Conservation (phyloP, 306 rosid species). For the Corylus avellana region DNA sequence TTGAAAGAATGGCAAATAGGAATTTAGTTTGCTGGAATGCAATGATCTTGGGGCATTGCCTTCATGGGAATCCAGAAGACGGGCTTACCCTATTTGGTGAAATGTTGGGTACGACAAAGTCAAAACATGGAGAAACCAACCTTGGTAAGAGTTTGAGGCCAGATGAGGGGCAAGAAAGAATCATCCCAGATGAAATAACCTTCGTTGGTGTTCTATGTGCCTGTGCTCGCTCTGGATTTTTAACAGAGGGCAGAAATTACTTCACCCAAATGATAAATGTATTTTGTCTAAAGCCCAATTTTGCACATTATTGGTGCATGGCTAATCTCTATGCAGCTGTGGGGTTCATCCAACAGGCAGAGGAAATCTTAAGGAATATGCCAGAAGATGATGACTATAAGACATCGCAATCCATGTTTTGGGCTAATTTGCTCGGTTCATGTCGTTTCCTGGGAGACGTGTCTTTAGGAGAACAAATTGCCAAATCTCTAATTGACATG, state of each 20-base stretch:
- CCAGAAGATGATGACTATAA: constrained; percentile 36
- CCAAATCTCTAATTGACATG: constrained; percentile 47
- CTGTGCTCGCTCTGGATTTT: constrained; percentile 63
- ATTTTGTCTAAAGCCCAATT: constrained; percentile 55
- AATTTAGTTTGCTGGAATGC: constrained; percentile 72
- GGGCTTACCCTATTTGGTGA: constrained; percentile 54
- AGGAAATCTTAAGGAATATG: constrained; percentile 46
- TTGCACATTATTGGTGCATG: constrained; percentile 80
- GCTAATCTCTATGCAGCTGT: constrained; percentile 56
- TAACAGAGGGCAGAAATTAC: constrained; percentile 53
- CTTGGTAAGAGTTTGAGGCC: constrained; percentile 4
- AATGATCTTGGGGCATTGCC: constrained; percentile 73
- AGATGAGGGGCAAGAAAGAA: constrained; percentile 23
- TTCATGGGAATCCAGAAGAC: constrained; percentile 60
- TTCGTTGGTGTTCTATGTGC: constrained; percentile 71
- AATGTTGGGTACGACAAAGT: constrained; percentile 41
- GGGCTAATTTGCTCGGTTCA: constrained; percentile 57
- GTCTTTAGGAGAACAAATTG: constrained; percentile 58
- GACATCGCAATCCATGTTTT: constrained; percentile 42
- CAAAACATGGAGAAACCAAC: constrained; percentile 25
- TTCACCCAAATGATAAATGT: constrained; percentile 54
- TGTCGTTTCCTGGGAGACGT: constrained; percentile 60
- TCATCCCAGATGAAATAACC: constrained; percentile 64
- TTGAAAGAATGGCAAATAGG: constrained; percentile 39
- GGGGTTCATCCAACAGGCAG: constrained; percentile 54